Base-by-base conservation (phyloP, 2,329 filamentous ascomycete genomes). In the Reticulascus tulasneorum region DNA sequence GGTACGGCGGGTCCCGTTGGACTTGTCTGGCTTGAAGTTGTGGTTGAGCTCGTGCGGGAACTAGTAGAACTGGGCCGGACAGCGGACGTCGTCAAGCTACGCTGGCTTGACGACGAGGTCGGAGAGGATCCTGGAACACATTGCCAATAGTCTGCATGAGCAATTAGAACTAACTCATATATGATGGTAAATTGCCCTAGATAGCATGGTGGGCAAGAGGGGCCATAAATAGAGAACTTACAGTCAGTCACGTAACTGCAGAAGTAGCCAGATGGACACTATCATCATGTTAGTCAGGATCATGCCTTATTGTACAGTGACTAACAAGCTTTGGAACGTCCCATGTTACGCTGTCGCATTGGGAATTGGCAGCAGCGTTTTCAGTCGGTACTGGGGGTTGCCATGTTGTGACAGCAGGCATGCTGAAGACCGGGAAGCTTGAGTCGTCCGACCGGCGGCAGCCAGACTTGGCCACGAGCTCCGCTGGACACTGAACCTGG, bases 401-500 rank as follows among this genome's bases (percentile, higher is more conserved):
- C 42, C 42, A 35, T 2, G 35, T 37, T 18, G 39, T 32, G 21
- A 23, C 23, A 12, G 38, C 29, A 12, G 39, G 45, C 38, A 37
- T 37, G 21, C 31, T 32, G 15, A 30, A 44, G 7, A 33, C 17
- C 11, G 46, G 38, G 18, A 40, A 48, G 19, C 30, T 39, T 15
- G 18, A 15, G 22, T 48, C 46, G 21, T 47, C 56, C 10, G 50
- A 21, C 33, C 56, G 52, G 28, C 37, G 46, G 42, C 62, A 65
- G 29, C 59, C 60, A 10, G 54, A 58, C 32, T 62, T 54, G 33
- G 56, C 54, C 19, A 60, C 68, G 37, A 79, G 47, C 23, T 58
- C 67, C 27, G 63, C 55, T 8, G 74, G 75, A 54, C 75, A 79
- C 45, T 67, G 62, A 8, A 81, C 74, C 55, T 73, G 64, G 55